These are phyloP conservation scores for Vaccinium corymbosum DNA, from an alignment of 148 eudicot genomes.

Conservation along the genomic window DNA sequence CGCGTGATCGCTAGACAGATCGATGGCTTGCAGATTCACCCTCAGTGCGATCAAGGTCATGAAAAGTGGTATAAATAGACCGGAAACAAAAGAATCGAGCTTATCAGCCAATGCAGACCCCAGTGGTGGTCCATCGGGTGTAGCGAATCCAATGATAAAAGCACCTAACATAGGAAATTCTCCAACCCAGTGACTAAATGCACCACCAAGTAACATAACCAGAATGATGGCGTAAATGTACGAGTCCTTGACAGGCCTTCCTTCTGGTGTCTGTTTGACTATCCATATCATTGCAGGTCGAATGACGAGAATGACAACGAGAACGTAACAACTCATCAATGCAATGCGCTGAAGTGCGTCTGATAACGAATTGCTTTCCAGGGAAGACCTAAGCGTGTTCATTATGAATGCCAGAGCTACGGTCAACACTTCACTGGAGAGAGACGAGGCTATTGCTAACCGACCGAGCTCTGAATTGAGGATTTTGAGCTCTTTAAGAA, in stretches of 20 bases:
- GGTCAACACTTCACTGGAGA: constrained; percentile 14
- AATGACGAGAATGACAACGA: constrained; percentile 16
- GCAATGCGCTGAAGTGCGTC: background rate
- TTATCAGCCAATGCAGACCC: constrained; percentile 33
- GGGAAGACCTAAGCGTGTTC: background rate
- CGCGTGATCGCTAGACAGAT: background rate
- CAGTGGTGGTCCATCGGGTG: constrained; percentile 42
- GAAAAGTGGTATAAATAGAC: constrained; percentile 28
- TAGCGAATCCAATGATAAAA: constrained; percentile 27
- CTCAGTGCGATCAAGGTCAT: constrained; percentile 20
- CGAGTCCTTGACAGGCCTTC: constrained; percentile 30
- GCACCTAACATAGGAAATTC: constrained; percentile 32
- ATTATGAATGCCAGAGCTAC: background rate
- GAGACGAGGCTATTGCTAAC: constrained; percentile 21
- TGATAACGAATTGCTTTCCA: background rate
- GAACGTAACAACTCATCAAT: background rate
- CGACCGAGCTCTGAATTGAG: constrained; percentile 40
- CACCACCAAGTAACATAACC: constrained; percentile 14
- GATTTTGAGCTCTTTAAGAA: constrained; percentile 30
- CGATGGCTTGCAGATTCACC: constrained; percentile 15
- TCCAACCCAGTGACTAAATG: constrained; percentile 15
- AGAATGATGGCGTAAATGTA: constrained; percentile 19
- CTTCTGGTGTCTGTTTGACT: constrained; percentile 34
- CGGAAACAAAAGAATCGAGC: constrained; percentile 27
- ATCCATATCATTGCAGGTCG: constrained; percentile 31